These are phyloP conservation scores for Fusarium chuoi DNA, from an alignment of 2,329 filamentous ascomycete genomes.

Conservation along the genomic window DNA sequence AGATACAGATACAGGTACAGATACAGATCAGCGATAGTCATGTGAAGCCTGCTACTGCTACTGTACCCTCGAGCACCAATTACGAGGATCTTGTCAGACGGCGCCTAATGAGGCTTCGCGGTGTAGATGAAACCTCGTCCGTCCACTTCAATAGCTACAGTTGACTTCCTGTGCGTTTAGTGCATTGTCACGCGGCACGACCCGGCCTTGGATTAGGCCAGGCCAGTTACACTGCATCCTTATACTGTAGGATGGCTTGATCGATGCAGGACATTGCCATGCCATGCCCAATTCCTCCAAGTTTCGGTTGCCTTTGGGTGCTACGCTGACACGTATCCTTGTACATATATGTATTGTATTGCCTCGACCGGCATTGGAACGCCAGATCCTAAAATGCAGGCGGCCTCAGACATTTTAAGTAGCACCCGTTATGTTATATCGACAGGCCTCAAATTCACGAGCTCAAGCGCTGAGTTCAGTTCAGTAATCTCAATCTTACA, in stretches of 20 bases:
- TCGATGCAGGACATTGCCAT: background rate
- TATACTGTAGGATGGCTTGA: background rate
- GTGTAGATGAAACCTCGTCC: background rate
- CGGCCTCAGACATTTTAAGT: background rate
- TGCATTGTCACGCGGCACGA: background rate
- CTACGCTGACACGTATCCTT: background rate
- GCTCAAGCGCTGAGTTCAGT: background rate
- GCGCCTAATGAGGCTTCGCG: background rate
- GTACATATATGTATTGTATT: too few relatives aligned
- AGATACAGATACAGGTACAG: background rate
- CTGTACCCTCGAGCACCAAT: background rate
- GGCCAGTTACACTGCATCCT: background rate
- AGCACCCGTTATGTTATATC: background rate
- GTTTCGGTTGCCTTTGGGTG: background rate
- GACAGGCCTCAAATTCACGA: background rate
- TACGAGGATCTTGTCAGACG: background rate
- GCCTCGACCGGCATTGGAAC: background rate
- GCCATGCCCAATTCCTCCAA: background rate
- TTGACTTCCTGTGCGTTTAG: background rate
- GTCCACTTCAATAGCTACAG: background rate
- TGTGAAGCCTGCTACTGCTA: background rate
- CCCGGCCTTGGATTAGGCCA: background rate
- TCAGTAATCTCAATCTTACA: background rate
- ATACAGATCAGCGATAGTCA: background rate
- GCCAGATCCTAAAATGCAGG: background rate